Percentiles rank a stretch among this genome's conserved stretches.
These are phyloP conservation scores for Echinosophora koreensis DNA, from an alignment of 306 rosid genomes.

Conservation along the genomic window DNA sequence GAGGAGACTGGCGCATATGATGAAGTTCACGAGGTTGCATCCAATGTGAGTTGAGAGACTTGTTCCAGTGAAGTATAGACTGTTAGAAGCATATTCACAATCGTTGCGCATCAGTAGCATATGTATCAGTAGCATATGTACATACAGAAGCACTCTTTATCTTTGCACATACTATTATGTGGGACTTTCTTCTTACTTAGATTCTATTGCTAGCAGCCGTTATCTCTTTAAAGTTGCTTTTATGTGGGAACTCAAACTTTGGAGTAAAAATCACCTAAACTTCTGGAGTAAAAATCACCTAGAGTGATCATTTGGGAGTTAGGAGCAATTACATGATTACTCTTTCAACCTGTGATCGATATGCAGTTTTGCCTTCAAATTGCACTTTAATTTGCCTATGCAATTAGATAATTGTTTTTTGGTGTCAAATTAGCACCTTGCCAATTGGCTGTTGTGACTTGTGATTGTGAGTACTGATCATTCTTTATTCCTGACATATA, in stretches of 20 bases:
- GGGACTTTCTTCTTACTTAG: constrained; percentile 21
- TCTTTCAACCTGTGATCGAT: not conserved
- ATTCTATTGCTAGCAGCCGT: constrained; percentile 17
- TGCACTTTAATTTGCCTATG: constrained; percentile 11
- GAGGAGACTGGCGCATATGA: constrained; percentile 71
- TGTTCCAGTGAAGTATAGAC: constrained; percentile 26
- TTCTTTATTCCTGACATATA: not conserved
- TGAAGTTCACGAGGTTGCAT: constrained; percentile 60
- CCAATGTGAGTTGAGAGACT: constrained; percentile 47
- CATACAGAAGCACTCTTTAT: constrained; percentile 42
- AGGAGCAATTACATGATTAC: constrained; percentile 7
- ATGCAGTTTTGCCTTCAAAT: constrained; percentile 20
- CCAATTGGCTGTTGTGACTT: not conserved
- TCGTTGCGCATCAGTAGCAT: constrained; percentile 30
- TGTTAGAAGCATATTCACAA: constrained; percentile 26
- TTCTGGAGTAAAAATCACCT: not conserved
- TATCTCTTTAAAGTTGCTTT: constrained; percentile 15
- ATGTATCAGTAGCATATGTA: constrained; percentile 36
- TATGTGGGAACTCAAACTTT: not conserved
- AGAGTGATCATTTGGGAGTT: constrained; percentile 24
- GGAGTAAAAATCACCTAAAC: not conserved
- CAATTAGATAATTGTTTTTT: constrained; percentile 3
- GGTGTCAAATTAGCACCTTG: constrained; percentile 14
- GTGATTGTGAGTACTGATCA: not conserved
- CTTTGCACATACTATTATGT: not conserved